These are phyloP conservation scores for Fraxinus floribunda DNA, from an alignment of 305 asterid genomes.

Conservation along the genomic window DNA sequence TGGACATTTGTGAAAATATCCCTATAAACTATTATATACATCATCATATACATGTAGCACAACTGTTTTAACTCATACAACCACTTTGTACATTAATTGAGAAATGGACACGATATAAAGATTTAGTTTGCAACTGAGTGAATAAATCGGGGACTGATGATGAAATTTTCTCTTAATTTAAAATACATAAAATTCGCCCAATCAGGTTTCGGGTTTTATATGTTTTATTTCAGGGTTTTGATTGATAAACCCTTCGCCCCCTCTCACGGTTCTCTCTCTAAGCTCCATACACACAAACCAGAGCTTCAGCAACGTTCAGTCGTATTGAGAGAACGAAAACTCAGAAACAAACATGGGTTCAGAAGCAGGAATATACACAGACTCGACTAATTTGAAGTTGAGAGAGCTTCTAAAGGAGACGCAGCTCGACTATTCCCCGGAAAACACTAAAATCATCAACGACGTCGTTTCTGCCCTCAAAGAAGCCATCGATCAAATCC, in stretches of 20 bases:
- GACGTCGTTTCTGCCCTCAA: constrained; percentile 57
- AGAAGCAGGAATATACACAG: constrained; percentile 27
- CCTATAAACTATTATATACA: too few relatives aligned
- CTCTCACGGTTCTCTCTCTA: neutral
- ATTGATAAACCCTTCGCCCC: neutral
- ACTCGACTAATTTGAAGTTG: constrained; percentile 56
- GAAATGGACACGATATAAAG: too few relatives aligned
- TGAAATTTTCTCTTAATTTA: neutral
- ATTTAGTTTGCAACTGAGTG: neutral
- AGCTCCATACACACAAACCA: neutral
- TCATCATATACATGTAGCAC: too few relatives aligned
- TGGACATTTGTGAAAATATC: too few relatives aligned
- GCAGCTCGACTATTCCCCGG: constrained; percentile 60
- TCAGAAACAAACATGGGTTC: constrained; percentile 37
- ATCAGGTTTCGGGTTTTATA: neutral
- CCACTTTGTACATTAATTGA: neutral
- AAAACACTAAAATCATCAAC: constrained; percentile 45
- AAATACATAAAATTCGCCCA: neutral
- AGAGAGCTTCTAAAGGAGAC: constrained; percentile 74
- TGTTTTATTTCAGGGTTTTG: neutral
- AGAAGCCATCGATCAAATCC: constrained; percentile 51
- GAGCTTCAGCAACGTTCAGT: neutral
- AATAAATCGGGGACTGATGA: neutral
- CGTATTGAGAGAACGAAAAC: neutral
- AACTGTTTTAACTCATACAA: neutral